These are phyloP conservation scores for Coemansia brasiliensis DNA, from an alignment of 192 early-diverging fungal genomes.

Conservation along the genomic window DNA sequence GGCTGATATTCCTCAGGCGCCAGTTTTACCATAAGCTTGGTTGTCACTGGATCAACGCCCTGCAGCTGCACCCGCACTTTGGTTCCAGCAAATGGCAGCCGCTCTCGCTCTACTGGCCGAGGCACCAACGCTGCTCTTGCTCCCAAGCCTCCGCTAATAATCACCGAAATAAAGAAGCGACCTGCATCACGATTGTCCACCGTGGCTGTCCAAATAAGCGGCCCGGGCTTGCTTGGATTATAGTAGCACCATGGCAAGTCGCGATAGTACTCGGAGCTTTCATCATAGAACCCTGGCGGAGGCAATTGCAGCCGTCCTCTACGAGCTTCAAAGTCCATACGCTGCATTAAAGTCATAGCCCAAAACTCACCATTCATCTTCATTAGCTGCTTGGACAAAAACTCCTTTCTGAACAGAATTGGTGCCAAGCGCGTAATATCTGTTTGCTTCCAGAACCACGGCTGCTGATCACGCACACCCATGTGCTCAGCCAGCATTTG, in stretches of 20 bases:
- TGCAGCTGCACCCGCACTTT: slow-evolving; percentile 43
- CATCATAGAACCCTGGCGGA: slow-evolving; percentile 33
- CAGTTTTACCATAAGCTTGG: slow-evolving; percentile 28
- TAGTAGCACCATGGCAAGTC: slow-evolving; percentile 47
- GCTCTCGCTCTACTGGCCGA: slow-evolving; percentile 13
- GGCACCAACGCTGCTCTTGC: slow-evolving; percentile 22
- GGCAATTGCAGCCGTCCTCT: slow-evolving; percentile 28
- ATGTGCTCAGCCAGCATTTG: slow-evolving; percentile 39
- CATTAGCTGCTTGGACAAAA: slow-evolving; percentile 15
- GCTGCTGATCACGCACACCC: slow-evolving; percentile 14
- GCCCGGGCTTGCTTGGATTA: slow-evolving; percentile 27
- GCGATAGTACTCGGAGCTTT: slow-evolving; percentile 26
- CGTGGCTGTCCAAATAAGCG: slow-evolving; percentile 43
- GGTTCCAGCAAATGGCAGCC: slow-evolving; percentile 47
- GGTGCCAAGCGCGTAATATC: slow-evolving; percentile 26
- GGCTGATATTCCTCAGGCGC: slow-evolving; percentile 44
- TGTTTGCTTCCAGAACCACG: slow-evolving; percentile 41
- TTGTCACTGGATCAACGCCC: slow-evolving; percentile 12
- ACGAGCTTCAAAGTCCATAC: slow-evolving; percentile 45
- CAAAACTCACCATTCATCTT: slow-evolving; percentile 15
- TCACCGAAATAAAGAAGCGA: slow-evolving; percentile 35
- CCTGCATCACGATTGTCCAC: slow-evolving; percentile 43
- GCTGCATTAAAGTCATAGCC: slow-evolving; percentile 21
- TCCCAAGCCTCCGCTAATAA: slow-evolving; percentile 8
- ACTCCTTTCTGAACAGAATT: slow-evolving; percentile 15